Conservation (phyloP, 768 basidiomycete genomes). For the Lactifluus hygrophoroides region DNA sequence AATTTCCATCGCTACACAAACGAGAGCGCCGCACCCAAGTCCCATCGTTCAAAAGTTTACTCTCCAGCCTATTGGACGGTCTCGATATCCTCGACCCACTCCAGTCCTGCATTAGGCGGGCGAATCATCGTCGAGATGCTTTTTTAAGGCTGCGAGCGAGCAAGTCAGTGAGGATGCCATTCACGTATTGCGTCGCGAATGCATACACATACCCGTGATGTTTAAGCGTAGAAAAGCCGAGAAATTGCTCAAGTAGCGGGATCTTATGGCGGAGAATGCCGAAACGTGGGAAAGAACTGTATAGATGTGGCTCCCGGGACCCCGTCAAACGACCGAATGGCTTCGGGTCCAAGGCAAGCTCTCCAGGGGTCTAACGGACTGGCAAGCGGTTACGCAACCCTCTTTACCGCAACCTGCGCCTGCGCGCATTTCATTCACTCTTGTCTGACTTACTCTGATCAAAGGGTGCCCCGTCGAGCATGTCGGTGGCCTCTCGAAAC, state of each 20-base stretch:
- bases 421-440: not conserved
- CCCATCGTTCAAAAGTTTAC: conserved; percentile 45
- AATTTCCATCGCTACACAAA: conserved; percentile 28
- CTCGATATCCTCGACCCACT: conserved; percentile 79
- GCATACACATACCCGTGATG: conserved; percentile 47
- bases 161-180: conserved; percentile 17
- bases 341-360: not conserved
- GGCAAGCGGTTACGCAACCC: not conserved
- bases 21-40: conserved; percentile 79
- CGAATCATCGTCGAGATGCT: conserved; percentile 86
- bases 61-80: conserved; percentile 84
- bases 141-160: conserved; percentile 48
- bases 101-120: conserved; percentile 60
- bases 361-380: not conserved
- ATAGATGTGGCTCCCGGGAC: conserved; percentile 25
- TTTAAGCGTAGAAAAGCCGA: conserved; percentile 42
- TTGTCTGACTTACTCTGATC: conserved; percentile 19
- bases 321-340: not conserved
- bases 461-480: conserved; percentile 60
- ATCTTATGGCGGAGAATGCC: conserved; percentile 21
- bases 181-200: not conserved
- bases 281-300: conserved; percentile 26
- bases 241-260: not conserved
- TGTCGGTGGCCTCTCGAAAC: conserved; percentile 89
- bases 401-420: conserved; percentile 1